Base-by-base conservation (phyloP, 2,329 filamentous ascomycete genomes). In the Cytospora mali region DNA sequence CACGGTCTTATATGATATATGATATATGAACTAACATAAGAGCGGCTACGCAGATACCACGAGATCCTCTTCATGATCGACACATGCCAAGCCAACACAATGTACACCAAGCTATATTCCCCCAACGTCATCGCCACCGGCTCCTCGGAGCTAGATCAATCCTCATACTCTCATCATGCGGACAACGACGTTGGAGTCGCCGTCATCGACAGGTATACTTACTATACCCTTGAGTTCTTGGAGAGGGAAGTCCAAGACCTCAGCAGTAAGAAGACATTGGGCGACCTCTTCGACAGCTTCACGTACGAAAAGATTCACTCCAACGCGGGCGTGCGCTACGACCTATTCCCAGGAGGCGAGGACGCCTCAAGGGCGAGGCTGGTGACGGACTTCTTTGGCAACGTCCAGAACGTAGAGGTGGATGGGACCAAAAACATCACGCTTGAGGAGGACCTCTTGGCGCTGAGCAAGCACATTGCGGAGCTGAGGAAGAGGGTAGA, bases 21-120 rank as follows among this genome's bases (percentile, higher is more conserved):
- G 35, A 35, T n/a, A 6, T n/a, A 10, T n/a, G 49, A 23, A 33
- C 56, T 65, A 42, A 60, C 53, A 35, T 9, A 39, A 33, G 13
- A n/a, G n/a, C 18, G 10, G 10, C 42, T 9, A 46, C 9, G 23
- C 67, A 90, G 89, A 74, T 99, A 98, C 77, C 92, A 98, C 75
- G 95, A 99, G 77, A 88, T 99, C 69, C 86, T 99, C 62, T 99
- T 99, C 81, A 99, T 99, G 95, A 99, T 99, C 77, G 95, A 99
- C 76, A 99, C 95, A 0, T 99, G 95, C 79, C 95, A 99, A 79
- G 95, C 95, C 61, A 99, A 99, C 76, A 99, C 95, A 33, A 97
- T 99, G 93, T 99, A 97, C 79, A 94, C 89, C 74, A 94, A 97
- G 71, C 92, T 99, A 72, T 99, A 99, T 81, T 96, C 93, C 6